Evolutionary conservation across 106 monocot species (phyloP), one percentile per base, ranked within the genome.

Genomic region (Alisma plantagoaquatica): DNA sequence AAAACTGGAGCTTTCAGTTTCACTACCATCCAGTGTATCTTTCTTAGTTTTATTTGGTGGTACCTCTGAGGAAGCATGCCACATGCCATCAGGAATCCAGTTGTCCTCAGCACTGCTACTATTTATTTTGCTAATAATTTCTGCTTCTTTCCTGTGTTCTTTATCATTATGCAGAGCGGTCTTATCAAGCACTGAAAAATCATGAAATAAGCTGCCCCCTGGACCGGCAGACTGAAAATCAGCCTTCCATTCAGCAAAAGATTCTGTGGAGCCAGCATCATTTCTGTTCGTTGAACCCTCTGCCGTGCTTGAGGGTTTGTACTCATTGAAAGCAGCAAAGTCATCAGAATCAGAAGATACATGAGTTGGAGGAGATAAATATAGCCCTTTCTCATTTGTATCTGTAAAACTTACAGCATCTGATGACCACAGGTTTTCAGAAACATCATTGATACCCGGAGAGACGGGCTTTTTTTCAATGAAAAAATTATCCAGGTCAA

Each of bases 401-500:
- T n/a, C n/a, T n/a, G n/a, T n/a, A n/a, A n/a, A n/a, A n/a, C n/a
- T n/a, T n/a, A n/a, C n/a, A n/a, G n/a, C n/a, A n/a, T 46, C 25
- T 49, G 42, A 27, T 35, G 33, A 21, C 45, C 21, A 24, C 50
- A 33, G 66, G 31, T 43, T 62, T 49, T 20, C 26, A 29, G 28
- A 30, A 33, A 42, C 3, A 62, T 17, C 29, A 48, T 23, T 23
- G 52, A 24, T 58, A 64, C 5, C 17, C 20, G 65, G 25, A 48
- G 35, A 12, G 31, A 23, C 16, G 18, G 47, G 57, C 41, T 56
- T 76, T 23, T 59, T 70, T 49, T 70, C 70, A 73, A 73, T 54
- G 44, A 84, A 84, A 58, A 73, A 75, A 20, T 46, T 72, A 61
- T 80, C 89, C 10, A 89, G 54, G 57, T 83, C 66, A 63, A 65